These are phyloP conservation scores for Gracilaria gracilis DNA, from an alignment of 23 red algal species.

Conservation along the genomic window DNA sequence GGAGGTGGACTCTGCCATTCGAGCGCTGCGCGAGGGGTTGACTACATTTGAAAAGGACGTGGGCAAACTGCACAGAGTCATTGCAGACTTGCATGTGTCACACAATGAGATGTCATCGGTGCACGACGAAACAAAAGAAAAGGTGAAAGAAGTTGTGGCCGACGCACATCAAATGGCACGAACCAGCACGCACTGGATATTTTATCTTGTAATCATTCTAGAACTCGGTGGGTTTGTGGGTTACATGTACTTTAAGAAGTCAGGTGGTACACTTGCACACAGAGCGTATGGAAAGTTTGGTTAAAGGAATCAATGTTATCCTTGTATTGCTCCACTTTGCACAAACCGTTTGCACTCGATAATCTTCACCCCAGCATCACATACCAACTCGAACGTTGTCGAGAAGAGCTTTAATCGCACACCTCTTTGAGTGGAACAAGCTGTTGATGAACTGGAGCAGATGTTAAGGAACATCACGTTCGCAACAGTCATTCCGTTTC, in stretches of 20 bases:
- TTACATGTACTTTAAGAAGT: constrained; percentile 50
- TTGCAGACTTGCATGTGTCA: constrained; percentile 41
- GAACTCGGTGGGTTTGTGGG: constrained; percentile 43
- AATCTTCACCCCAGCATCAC: neutral
- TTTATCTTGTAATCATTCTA: constrained; percentile 14
- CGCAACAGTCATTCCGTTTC: neutral
- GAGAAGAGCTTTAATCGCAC: too few species aligned
- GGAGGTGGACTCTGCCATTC: constrained; percentile 56
- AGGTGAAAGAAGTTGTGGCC: constrained; percentile 33
- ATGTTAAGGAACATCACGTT: neutral
- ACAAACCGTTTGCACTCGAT: neutral
- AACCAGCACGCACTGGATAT: constrained; percentile 38
- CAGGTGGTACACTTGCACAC: constrained; percentile 36
- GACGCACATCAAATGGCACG: constrained; percentile 23
- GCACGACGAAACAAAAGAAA: constrained; percentile 41
- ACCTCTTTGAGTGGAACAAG: neutral
- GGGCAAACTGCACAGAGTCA: constrained; percentile 19
- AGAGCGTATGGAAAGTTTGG: constrained; percentile 65
- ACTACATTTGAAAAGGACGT: constrained; percentile 49
- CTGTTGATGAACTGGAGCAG: neutral
- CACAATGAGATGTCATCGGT: constrained; percentile 38
- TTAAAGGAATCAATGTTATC: constrained; percentile 7
- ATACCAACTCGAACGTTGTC: neutral
- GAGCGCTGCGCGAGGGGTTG: constrained; percentile 47
- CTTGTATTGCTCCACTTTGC: neutral